Base-by-base conservation (phyloP, 768 basidiomycete species). In the Rickenella mellea region DNA sequence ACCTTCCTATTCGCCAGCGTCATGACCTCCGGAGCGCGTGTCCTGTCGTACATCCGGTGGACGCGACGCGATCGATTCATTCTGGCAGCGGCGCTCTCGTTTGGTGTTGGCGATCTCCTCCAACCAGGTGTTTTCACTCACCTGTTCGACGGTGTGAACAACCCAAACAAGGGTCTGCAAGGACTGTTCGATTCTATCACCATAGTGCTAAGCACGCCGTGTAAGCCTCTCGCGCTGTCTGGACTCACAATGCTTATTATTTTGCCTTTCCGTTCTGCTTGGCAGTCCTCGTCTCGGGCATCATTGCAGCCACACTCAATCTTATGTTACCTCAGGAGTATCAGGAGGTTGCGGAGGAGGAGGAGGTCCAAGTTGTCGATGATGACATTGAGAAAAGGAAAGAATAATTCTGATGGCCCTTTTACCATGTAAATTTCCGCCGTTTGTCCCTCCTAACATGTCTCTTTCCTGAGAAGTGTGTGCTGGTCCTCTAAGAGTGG, bases 1-100 rank as follows among this genome's bases (percentile, higher is more conserved):
- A 89, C 87, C 2, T 90, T 90, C 70, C 68, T 90, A 8, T 90
- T 91, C 54, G 80, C 83, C 0, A 78, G 70, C 29, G 86, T 90
- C 22, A 70, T 73, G 12, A 71, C 74, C 6, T 83, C 81, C 0
- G 86, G 88, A 25, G 40, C 83, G 22, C 74, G 82, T 19, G 83
- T 90, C 3, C 66, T 92, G 22, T 67, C 76, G 3, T 73, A 73
- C 48, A 62, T 71, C 25, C 51, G 58, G 12, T 86, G 80, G 54
- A 74, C 73, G 15, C 70, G 84, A 1, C 64, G 80, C 6, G 79
- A 83, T 41, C 68, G 80, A 19, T 83, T 83, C 59, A 66, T 87
- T 11, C 73, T 87, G 21, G 77, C 76, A 5, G 80, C 80, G 0
- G 79, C 82, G 1, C 54, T 84, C 39, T 70, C 76, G 1, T 76